Evolutionary conservation across 2,329 filamentous ascomycete species (phyloP), one percentile per base, ranked within the genome.

Genomic region (Colletotrichum simmondsii): DNA sequence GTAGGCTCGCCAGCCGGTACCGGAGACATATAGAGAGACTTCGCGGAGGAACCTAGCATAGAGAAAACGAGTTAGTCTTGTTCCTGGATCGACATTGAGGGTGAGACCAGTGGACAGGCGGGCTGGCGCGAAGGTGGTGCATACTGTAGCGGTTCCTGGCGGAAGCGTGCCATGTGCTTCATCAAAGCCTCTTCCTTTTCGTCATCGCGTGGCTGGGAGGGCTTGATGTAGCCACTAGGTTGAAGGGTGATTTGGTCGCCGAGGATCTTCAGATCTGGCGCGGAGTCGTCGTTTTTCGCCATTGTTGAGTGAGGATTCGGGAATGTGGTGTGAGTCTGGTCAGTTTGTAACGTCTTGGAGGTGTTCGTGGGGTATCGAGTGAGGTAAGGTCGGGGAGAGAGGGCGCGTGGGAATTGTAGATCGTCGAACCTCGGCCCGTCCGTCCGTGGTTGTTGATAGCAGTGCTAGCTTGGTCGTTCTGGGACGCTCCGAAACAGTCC

Each of bases 1-100:
- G 85, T 99, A 99, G 73, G 94, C 94, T 74, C 97, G 94, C 97
- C 97, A 99, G 81, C 95, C 96, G 63, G 94, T 93, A 67, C 97
- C 97, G 14, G 95, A 96, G 75, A 98, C 93, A 83, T 98, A 95
- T 42, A 98, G 88, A 59, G 94, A 97, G 42, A 99, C 93, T 85
- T 99, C 97, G 76, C 95, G 94, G 35, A 98, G 90, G 81, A 98
- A 98, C 75, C 95, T 93, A 37, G 67, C 59, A 42, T 30, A 59
- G 26, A 68, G 53, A 35, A 67, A 37, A 35, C 11, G 26, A 65
- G 42, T 74, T 61, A 74, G 72, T 53, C 32, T 32, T 56, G 66
- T 73, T 53, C 71, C 66, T 73, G 71, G 61, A 62, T 61, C 32
- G 49, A 59, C 24, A 28, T 42, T 46, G 56, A 32, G 49, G 56